Percentiles rank a stretch among this genome's conserved stretches.
These are phyloP conservation scores for Tulasnella sp. DNA, from an alignment of 768 basidiomycete species.

Conservation along the genomic window DNA sequence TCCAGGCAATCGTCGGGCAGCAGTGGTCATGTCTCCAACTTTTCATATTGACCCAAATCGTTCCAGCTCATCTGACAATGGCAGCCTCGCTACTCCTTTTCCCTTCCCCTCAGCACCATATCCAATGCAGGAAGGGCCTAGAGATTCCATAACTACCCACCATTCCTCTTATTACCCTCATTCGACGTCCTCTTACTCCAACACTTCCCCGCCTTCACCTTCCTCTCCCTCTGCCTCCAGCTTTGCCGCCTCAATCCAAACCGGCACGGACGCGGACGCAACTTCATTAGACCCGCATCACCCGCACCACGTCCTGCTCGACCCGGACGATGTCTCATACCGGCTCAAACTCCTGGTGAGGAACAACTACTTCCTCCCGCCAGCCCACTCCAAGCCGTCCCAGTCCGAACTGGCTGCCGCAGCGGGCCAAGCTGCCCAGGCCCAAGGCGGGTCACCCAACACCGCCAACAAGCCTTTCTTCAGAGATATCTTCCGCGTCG, in stretches of 20 bases:
- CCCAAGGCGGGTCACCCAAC: constrained; percentile 6
- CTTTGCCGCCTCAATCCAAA: constrained; percentile 33
- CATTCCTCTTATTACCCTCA: constrained; percentile 45
- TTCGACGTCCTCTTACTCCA: constrained; percentile 58
- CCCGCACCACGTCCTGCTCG: constrained; percentile 29
- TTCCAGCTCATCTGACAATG: constrained; percentile 20
- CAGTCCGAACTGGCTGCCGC: constrained; percentile 17
- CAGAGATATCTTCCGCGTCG: constrained; percentile 17
- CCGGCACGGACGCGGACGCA: constrained; percentile 30
- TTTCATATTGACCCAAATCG: constrained; percentile 20
- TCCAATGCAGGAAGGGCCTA: neutral
- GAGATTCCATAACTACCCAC: constrained; percentile 49
- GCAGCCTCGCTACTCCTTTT: constrained; percentile 16
- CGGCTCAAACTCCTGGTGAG: constrained; percentile 75
- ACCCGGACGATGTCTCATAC: constrained; percentile 74
- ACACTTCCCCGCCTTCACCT: constrained; percentile 51
- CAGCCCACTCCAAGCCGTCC: constrained; percentile 71
- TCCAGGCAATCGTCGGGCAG: neutral
- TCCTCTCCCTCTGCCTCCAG: constrained; percentile 34
- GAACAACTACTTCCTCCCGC: constrained; percentile 83
- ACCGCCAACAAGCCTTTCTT: constrained; percentile 22
- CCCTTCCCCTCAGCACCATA: constrained; percentile 16
- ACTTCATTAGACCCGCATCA: constrained; percentile 44
- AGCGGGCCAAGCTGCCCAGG: neutral
- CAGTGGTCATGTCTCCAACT: constrained; percentile 10